Base-by-base conservation (phyloP, 1,284 basidiomycete species). In the Naganishia albida region DNA sequence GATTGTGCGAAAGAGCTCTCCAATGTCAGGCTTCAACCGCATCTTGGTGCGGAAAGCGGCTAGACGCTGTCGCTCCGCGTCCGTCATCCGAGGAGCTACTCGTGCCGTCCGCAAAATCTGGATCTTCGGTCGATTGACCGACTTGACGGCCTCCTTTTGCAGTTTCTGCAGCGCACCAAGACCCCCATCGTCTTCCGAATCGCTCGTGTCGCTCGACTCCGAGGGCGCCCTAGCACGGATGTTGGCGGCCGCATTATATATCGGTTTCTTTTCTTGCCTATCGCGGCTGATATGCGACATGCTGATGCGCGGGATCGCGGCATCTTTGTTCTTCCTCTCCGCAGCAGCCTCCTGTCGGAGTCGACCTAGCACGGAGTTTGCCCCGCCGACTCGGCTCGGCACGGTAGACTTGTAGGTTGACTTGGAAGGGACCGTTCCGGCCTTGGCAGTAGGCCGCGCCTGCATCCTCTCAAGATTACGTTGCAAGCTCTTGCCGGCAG, bases 11-110 rank as follows among this genome's bases (percentile, higher is more conserved):
- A 95, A 90, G 23, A 99, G 85, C 15, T 82, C 83, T 15, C 86
- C 86, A 38, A 94, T 83, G 74, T 98, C 88, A 0, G 93, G 93
- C 70, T 87, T 88, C 70, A 93, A 83, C 13, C 93, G 86, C 70
- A 88, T 80, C 30, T 86, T 85, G 49, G 84, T 85, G 54, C 85
- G 80, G 43, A 85, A 85, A 25, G 85, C 85, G 68, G 87, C 85
- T 16, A 88, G 85, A 48, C 84, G 83, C 65, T 83, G 81, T 46
- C 82, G 79, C 44, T 85, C 69, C 67, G 87, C 80, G 66, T 70
- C 54, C 70, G 70, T 68, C 67, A 72, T 54, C 77, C 0, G 51
- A 48, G 40, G 60, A 20, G 85, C 83, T 49, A 85, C 79, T 52
- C 88, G 87, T 0, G 59, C 65, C 51, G 92, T 74, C 49, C 88